These are phyloP conservation scores for Pichia californica DNA, from an alignment of 805 yeast genomes.

Conservation along the genomic window DNA sequence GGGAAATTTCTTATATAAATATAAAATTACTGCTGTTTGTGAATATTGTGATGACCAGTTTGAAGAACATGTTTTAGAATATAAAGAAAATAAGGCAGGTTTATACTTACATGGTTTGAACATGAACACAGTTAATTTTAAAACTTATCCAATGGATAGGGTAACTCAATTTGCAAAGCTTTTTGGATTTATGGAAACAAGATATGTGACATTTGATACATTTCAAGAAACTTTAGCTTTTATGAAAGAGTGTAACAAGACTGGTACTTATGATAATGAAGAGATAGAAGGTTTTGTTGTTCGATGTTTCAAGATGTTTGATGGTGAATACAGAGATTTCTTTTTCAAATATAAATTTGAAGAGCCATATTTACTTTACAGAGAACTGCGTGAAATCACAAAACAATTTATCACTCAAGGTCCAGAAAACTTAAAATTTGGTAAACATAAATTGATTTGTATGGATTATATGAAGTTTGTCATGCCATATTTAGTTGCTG, in stretches of 20 bases:
- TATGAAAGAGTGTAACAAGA: conserved; percentile 48
- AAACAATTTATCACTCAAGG: conserved; percentile 42
- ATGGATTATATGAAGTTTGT: conserved; percentile 66
- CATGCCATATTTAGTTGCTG: conserved; percentile 42
- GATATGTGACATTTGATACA: conserved; percentile 35
- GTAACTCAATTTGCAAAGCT: conserved; percentile 54
- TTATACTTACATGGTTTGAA: conserved; percentile 88
- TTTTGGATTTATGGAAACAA: conserved; percentile 68
- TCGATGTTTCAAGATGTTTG: conserved; percentile 42
- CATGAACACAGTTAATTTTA: conserved; percentile 53
- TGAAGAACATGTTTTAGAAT: conserved; percentile 89
- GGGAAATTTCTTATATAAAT: conserved; percentile 44
- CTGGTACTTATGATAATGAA: conserved; percentile 63
- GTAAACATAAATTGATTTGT: conserved; percentile 54
- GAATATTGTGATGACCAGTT: conserved; percentile 89
- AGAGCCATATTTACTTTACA: conserved; percentile 86
- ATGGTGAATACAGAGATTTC: conserved; percentile 35
- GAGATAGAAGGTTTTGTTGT: conserved; percentile 95
- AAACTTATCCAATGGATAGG: conserved; percentile 53
- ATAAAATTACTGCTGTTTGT: conserved; percentile 76
- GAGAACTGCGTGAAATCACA: conserved; percentile 88
- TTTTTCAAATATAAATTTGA: conserved; percentile 93
- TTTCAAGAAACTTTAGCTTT: conserved; percentile 41
- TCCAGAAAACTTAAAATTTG: conserved; percentile 31
- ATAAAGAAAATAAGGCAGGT: conserved; percentile 62